phyloP scores from a whole-genome alignment of 2,329 filamentous ascomycete species.

The Apiospora koreana region DNA sequence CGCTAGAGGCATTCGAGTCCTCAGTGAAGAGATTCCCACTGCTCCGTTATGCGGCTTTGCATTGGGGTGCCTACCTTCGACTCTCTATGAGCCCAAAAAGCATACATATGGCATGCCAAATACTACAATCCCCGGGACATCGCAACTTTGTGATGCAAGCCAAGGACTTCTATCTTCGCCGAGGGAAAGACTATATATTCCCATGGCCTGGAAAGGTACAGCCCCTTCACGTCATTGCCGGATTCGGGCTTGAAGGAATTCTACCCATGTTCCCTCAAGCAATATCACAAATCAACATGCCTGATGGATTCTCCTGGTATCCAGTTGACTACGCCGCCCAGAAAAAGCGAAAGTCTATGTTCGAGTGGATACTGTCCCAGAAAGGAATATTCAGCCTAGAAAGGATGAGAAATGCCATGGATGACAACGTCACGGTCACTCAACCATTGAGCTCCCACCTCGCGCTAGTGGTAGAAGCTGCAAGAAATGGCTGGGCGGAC shows the following conservation, averaged over 20 bases:
- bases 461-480: neutral
- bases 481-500: neutral
- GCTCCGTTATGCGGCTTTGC: neutral
- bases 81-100: neutral
- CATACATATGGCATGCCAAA: neutral
- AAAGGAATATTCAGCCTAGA: too few species aligned
- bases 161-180: neutral
- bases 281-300: neutral
- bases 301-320: neutral
- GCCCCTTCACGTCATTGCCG: neutral
- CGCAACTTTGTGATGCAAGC: neutral
- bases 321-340: neutral
- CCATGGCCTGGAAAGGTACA: neutral
- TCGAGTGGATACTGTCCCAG: neutral
- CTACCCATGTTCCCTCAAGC: neutral
- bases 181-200: neutral
- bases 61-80: neutral
- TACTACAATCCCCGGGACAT: neutral
- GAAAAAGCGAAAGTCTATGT: neutral
- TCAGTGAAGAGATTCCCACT: neutral
- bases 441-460: neutral
- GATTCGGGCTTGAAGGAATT: neutral
- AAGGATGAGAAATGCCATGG: too few species aligned
- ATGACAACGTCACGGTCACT: too few species aligned
- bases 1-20: fast-evolving